A percentile compares a stretch with the other conserved stretches of the same genome.
These are phyloP conservation scores for Debaryomycetaceae sp. DNA, from an alignment of 1,139 yeast genomes.

Conservation along the genomic window DNA sequence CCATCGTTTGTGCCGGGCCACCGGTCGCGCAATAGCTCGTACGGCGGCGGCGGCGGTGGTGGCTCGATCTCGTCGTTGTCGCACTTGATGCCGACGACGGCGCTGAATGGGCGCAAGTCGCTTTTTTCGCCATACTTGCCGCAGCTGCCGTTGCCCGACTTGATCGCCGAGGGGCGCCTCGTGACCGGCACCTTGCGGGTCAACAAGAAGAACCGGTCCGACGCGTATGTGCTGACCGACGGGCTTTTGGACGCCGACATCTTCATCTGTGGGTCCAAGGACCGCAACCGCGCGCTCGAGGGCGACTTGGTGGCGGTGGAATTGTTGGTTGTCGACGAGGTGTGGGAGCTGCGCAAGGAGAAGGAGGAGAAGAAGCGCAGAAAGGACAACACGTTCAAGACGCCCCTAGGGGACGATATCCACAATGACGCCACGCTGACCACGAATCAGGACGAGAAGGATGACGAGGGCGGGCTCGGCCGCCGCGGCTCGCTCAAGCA, in stretches of 20 bases:
- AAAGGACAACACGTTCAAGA: conserved; percentile 54
- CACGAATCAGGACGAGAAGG: conserved; percentile 23
- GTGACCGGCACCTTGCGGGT: conserved; percentile 93
- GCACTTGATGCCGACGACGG: conserved; percentile 30
- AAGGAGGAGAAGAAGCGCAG: conserved; percentile 96
- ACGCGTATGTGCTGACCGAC: conserved; percentile 95
- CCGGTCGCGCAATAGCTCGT: conserved; percentile 62
- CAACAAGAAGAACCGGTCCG: conserved; percentile 92
- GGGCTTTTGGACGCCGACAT: conserved; percentile 94
- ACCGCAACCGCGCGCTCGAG: conserved; percentile 93
- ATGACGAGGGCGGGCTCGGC: conserved; percentile 42
- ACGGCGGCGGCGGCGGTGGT: conserved; percentile 56
- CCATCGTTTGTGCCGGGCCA: conserved; percentile 76
- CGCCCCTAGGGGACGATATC: conserved; percentile 52
- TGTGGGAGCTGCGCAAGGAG: conserved; percentile 94
- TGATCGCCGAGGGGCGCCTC: conserved; percentile 83
- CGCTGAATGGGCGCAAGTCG: conserved; percentile 60
- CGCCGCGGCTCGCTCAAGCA: conserved; percentile 91
- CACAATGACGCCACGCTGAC: conserved; percentile 68
- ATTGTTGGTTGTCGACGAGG: conserved; percentile 90
- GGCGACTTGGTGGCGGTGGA: conserved; percentile 97
- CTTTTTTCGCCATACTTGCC: conserved; percentile 95
- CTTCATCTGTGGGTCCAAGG: conserved; percentile 97
- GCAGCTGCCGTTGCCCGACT: conserved; percentile 85
- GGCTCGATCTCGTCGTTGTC: conserved; percentile 65